Evolutionary conservation across 1,284 basidiomycete species (phyloP), one percentile per base, ranked within the genome.

Genomic region (Melampsora occidentalis): DNA sequence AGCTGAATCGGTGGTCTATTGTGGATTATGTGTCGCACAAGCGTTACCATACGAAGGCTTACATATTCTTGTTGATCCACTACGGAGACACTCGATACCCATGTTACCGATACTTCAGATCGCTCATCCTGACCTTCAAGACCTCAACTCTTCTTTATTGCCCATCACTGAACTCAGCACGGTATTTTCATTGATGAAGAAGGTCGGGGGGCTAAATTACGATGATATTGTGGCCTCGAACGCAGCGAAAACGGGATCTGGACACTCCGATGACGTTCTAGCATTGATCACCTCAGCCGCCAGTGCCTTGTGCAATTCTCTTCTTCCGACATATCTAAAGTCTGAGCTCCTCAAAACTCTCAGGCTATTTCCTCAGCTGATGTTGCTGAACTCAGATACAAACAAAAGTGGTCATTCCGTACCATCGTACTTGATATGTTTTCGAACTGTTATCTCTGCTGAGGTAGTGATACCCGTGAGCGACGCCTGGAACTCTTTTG

Each of bases 401-500:
- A n/a, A n/a, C 22, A 28, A n/a, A 57, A 57, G 53, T 14, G 53
- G 53, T 20, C 53, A 20, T 25, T 57, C 53, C 14, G 28, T 57
- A 28, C 53, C 53, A 28, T 57, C 20, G 28, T 57, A 57, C 53
- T 28, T 57, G 20, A 57, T 57, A 28, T 57, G 53, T 10, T 57
- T 57, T 18, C 7, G 53, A 22, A 14, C 22, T 22, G 53, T 57
- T 2, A 28, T 57, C 7, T 57, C 53, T 10, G 6, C 53, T 9
- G 20, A 57, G 53, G 28, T 57, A 22, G 53, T 22, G 53, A 57
- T 57, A 22, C 53, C 53, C 53, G 22, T 22, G 53, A 57, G 53
- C 28, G 53, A 57, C 28, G n/a, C 53, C 53, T 57, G 53, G 53
- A 57, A 18, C 53, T 28, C 53, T 57, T 57, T 57, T 57, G 53